Evolutionary conservation across 495 filamentous ascomycete species (phyloP), one percentile per base, ranked within the genome.

Genomic region (Annulohypoxylon bovei): DNA sequence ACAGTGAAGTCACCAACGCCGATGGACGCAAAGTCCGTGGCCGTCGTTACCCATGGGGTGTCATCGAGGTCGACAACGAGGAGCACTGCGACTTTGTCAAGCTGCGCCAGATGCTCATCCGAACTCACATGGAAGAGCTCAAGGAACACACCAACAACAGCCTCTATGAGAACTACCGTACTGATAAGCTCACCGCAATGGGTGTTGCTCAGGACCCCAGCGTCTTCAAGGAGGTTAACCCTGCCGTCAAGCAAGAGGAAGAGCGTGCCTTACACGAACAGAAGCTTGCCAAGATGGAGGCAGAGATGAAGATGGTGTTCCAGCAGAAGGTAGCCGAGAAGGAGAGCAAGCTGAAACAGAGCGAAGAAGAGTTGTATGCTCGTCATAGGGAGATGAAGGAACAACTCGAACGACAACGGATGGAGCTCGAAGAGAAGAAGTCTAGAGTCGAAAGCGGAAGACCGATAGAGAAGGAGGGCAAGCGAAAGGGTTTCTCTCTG

Each of bases 271-370:
- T 99, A 57, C 95, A 99, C 88, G 95, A 99, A 82, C 96, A 98
- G 87, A 99, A 99, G 86, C 91, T 99, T 70, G 91, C 93, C 74
- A 99, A 99, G 93, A 99, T 99, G 95, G 95, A 99, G 81, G 88
- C 92, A 76, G 95, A 99, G 81, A 99, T 99, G 95, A 98, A 98
- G 93, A 98, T 98, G 95, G 95, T 99, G 76, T 99, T 99, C 93
- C 95, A 99, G 80, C 96, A 98, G 81, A 99, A 99, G 91, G 95
- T 99, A 20, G 88, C 92, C 65, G 95, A 99, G 83, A 99, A 99
- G 88, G 95, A 99, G 82, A 97, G 93, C 88, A 99, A 99, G 83
- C 86, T 99, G 80, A 95, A 94, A 81, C 94, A 98, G 85, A 97
- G 93, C 87, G 95, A 99, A 82, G 95, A 98, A 82, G 95, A 99